Percentiles rank a stretch among this genome's conserved stretches.
phyloP scores from a whole-genome alignment of 139 green algal genomes.

The Chlamydomonas sp. region DNA sequence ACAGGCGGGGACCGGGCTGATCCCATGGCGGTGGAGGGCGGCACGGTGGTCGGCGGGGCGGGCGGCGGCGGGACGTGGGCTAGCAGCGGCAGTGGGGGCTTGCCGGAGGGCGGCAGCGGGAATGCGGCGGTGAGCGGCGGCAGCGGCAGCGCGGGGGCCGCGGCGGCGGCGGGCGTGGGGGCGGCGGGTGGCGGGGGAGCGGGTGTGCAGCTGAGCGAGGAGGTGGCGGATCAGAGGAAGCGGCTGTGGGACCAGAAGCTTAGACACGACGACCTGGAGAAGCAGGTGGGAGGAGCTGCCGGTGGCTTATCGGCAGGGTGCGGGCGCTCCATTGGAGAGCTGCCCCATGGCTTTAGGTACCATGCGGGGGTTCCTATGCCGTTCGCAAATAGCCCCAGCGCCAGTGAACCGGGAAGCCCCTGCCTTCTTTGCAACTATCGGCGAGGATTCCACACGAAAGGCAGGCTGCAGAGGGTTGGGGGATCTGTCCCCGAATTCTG shows the following conservation, averaged over 20 bases:
- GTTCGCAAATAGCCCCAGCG: too few species aligned
- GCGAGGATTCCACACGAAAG: too few species aligned
- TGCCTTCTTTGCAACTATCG: too few species aligned
- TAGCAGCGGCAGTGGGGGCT: neutral
- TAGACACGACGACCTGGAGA: constrained; percentile 32
- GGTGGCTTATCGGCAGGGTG: neutral
- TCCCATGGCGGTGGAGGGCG: neutral
- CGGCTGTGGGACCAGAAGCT: constrained; percentile 35
- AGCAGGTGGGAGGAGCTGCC: neutral
- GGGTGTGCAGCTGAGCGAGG: neutral
- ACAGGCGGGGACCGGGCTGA: neutral
- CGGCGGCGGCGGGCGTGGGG: neutral
- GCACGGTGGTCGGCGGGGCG: too few species aligned
- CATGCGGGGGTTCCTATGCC: too few species aligned
- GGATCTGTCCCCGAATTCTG: too few species aligned
- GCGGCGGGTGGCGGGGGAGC: neutral
- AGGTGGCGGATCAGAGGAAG: constrained; percentile 12
- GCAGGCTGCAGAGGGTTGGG: too few species aligned
- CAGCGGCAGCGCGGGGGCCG: neutral
- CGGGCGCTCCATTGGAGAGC: too few species aligned
- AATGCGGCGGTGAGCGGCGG: neutral
- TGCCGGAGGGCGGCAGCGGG: neutral
- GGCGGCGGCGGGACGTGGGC: too few species aligned
- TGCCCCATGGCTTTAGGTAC: too few species aligned
- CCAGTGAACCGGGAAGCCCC: too few species aligned